Conservation (phyloP, 106 monocot genomes). For the Xerophyta viscosa region DNA sequence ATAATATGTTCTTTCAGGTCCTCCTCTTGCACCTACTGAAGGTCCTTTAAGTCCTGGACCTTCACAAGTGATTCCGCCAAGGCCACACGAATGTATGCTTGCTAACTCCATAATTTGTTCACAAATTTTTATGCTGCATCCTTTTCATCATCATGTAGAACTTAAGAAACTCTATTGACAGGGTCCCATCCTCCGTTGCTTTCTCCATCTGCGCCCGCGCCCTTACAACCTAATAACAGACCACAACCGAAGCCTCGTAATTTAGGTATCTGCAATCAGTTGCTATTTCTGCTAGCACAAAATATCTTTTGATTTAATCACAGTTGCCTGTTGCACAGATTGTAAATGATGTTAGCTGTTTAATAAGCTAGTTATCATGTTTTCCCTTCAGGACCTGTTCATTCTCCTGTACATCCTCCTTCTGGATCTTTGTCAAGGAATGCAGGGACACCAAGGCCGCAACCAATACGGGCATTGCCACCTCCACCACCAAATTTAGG, state of each 20-base stretch:
- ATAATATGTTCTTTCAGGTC: constrained; percentile 17
- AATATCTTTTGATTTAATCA: too few species aligned
- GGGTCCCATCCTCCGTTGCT: constrained; percentile 20
- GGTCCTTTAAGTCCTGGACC: constrained; percentile 31
- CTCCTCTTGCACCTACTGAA: constrained; percentile 14
- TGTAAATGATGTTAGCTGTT: not conserved
- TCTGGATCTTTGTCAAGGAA: constrained; percentile 13
- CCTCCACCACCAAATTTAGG: constrained; percentile 88
- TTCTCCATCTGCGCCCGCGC: constrained; percentile 39
- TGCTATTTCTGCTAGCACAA: too few species aligned
- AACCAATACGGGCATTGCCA: constrained; percentile 37
- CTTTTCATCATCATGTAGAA: too few species aligned
- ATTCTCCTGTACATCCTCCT: constrained; percentile 40
- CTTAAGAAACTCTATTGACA: too few species aligned
- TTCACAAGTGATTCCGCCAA: constrained; percentile 18
- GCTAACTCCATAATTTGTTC: not conserved
- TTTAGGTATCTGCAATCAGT: not conserved
- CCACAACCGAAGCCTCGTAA: constrained; percentile 13
- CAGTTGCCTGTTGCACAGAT: too few species aligned
- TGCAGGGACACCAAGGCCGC: constrained; percentile 22
- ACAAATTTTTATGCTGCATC: not conserved
- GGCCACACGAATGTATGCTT: constrained; percentile 14
- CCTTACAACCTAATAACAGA: constrained; percentile 18
- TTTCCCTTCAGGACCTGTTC: constrained; percentile 31
- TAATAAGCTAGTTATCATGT: not conserved